Evolutionary conservation across 768 basidiomycete genomes (phyloP), one percentile per base, ranked within the genome.

Genomic region (Lyophyllum shimeji): DNA sequence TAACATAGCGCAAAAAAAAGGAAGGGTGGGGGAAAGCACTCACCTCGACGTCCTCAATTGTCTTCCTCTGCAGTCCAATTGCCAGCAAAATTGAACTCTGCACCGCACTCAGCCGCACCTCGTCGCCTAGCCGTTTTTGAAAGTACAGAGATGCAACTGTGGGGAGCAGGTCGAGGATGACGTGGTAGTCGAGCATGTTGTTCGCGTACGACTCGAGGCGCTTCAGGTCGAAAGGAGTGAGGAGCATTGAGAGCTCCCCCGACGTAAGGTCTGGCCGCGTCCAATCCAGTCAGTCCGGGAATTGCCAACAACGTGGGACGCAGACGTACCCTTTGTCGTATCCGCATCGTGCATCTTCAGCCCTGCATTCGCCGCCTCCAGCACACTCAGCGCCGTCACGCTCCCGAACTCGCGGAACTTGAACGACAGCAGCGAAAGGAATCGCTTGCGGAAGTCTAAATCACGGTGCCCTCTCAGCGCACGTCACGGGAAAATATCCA

Each of bases 171-270:
- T 99, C 97, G 39, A 98, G 79, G 54, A 98, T 83, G 63, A 96
- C 93, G 67, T 98, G 97, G 65, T 96, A 98, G 71, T 98, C 97
- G 40, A 98, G 80, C 84, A 90, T 87, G 67, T 94, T 94, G 69
- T 97, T 95, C 0, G 94, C 90, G 61, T 99, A 99, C 5, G 96
- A 91, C 63, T 95, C 90, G 13, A 99, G 81, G 1, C 97, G 88
- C 70, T 98, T 98, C 63, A 98, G 80, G 70, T 98, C 97, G 69
- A 96, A 98, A 0, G 97, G 93, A 0, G 93, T 87, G 53, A 95
- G 68, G 7, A 90, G 68, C 46, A 87, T 74, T 0, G 83, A 74
- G 67, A 91, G 70, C 45, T 79, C 69, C 23, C 63, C 60, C 7
- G 77, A 64, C 23, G 64, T 63, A n/a, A 78, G 62, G 29, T 66